phyloP scores from a whole-genome alignment of 176 grass and related monocot species.

The Musa acuminata region DNA sequence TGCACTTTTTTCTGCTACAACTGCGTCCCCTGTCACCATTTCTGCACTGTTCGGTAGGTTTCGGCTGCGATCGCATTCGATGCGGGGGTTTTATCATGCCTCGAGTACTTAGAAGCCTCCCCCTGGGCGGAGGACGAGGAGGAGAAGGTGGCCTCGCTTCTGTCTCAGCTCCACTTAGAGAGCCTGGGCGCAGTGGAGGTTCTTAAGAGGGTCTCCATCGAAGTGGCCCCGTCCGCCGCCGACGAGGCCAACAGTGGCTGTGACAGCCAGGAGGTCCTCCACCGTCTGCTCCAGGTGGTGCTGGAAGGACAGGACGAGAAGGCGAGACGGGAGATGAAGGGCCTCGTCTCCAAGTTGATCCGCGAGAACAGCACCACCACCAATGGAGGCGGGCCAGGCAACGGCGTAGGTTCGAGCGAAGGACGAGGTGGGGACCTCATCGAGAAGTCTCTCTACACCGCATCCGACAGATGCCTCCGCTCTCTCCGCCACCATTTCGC shows the following conservation, averaged over 20 bases:
- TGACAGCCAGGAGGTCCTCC: slow-evolving; percentile 67
- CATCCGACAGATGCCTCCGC: slow-evolving; percentile 59
- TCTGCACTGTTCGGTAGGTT: slow-evolving; percentile 29
- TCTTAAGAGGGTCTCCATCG: slow-evolving; percentile 80
- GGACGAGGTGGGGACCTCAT: slow-evolving; percentile 43
- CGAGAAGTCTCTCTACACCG: slow-evolving; percentile 81
- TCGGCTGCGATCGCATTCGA: slow-evolving; percentile 85
- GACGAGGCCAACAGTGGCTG: slow-evolving; percentile 31
- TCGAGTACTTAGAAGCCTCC: slow-evolving; percentile 19
- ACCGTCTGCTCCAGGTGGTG: slow-evolving; percentile 79
- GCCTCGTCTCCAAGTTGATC: slow-evolving; percentile 94
- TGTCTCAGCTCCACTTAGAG: slow-evolving; percentile 81
- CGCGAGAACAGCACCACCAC: slow-evolving; percentile 66
- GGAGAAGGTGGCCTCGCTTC: slow-evolving; percentile 74
- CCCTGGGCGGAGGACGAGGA: slow-evolving; percentile 55
- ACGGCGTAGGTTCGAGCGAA: slow-evolving; percentile 18
- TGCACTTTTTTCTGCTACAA: background rate
- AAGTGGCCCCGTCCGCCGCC: slow-evolving; percentile 35
- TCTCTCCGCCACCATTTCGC: slow-evolving; percentile 60
- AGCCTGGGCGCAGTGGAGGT: slow-evolving; percentile 72
- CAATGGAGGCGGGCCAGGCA: background rate
- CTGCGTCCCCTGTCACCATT: slow-evolving; percentile 3
- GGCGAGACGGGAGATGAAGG: slow-evolving; percentile 93
- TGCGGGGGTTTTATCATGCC: slow-evolving; percentile 43
- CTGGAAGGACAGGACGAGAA: slow-evolving; percentile 96